These are phyloP conservation scores for Fusarium kyushuense DNA, from an alignment of 2,329 filamentous ascomycete genomes.

Conservation along the genomic window DNA sequence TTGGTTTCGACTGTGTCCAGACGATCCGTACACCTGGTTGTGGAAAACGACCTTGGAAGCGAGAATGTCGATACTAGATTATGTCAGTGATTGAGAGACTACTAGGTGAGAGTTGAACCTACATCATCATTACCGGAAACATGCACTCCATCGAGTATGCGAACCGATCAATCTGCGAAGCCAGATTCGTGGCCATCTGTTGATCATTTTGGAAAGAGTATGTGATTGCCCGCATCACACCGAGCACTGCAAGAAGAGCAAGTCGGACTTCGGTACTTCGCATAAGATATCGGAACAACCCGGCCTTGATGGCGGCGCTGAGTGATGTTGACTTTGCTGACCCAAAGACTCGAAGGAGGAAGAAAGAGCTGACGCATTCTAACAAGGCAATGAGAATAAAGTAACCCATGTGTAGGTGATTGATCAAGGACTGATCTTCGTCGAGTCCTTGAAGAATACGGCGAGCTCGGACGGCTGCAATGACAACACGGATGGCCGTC, in stretches of 20 bases:
- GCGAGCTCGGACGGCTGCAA: constrained; percentile 50
- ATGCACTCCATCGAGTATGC: constrained; percentile 58
- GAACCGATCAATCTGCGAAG: constrained; percentile 57
- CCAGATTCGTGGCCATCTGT: constrained; percentile 53
- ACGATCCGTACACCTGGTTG: constrained; percentile 44
- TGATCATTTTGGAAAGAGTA: constrained; percentile 56
- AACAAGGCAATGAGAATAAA: constrained; percentile 57
- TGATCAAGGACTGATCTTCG: constrained; percentile 50
- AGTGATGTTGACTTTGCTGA: constrained; percentile 49
- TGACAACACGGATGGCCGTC: constrained; percentile 59
- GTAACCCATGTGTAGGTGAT: constrained; percentile 57
- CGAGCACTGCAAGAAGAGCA: constrained; percentile 54
- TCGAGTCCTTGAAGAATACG: constrained; percentile 47
- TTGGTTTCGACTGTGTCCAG: constrained; percentile 28
- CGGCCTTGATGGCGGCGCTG: constrained; percentile 48
- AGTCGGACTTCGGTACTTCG: constrained; percentile 56
- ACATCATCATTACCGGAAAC: constrained; percentile 58
- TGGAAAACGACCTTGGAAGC: constrained; percentile 51
- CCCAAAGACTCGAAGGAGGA: constrained; percentile 55
- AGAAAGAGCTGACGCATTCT: constrained; percentile 56
- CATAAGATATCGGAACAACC: constrained; percentile 56
- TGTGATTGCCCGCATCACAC: constrained; percentile 56
- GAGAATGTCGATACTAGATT: constrained; percentile 51
- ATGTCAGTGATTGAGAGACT: not conserved
- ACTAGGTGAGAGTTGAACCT: constrained; percentile 12